A percentile compares a stretch with the other conserved stretches of the same genome.
Evolutionary conservation across 2,329 filamentous ascomycete genomes (phyloP).

Genomic region (Phaeomoniella chlamydospora): DNA sequence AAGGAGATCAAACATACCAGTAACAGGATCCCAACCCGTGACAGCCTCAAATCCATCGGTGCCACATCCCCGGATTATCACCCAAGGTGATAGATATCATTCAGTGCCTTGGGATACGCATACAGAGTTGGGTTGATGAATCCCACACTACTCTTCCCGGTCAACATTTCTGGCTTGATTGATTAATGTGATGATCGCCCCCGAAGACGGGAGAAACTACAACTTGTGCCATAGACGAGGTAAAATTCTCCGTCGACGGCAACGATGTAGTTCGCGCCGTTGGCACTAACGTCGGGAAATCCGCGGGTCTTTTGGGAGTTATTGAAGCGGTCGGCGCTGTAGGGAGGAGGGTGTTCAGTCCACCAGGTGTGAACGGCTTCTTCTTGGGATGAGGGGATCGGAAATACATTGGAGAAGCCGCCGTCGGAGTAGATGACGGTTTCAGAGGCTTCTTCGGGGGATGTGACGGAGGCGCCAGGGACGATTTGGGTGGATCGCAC

Average conservation of each 20-base stretch:
- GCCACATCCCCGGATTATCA: constrained; percentile 15
- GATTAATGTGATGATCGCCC: constrained; percentile 30
- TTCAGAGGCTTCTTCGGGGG: constrained; percentile 29
- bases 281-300: constrained; percentile 33
- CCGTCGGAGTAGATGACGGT: constrained; percentile 28
- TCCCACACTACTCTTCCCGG: constrained; percentile 23
- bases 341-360: constrained; percentile 21
- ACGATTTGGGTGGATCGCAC: constrained; percentile 37
- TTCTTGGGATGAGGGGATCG: constrained; percentile 32
- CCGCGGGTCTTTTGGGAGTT: constrained; percentile 29
- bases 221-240: constrained; percentile 28
- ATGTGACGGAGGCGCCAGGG: constrained; percentile 11
- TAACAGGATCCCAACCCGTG: constrained; percentile 20
- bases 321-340: constrained; percentile 31
- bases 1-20: constrained; percentile 14
- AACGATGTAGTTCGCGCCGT: constrained; percentile 29
- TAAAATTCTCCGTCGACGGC: constrained; percentile 27
- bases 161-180: constrained; percentile 21
- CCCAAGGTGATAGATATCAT: background rate
- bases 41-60: constrained; percentile 13
- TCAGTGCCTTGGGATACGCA: constrained; percentile 21
- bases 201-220: constrained; percentile 35
- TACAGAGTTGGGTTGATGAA: constrained; percentile 31
- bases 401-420: constrained; percentile 36
- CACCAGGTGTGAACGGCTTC: constrained; percentile 25